Base-by-base conservation (phyloP, 2,329 filamentous ascomycete species). In the Coccinonectria pachysandricola region DNA sequence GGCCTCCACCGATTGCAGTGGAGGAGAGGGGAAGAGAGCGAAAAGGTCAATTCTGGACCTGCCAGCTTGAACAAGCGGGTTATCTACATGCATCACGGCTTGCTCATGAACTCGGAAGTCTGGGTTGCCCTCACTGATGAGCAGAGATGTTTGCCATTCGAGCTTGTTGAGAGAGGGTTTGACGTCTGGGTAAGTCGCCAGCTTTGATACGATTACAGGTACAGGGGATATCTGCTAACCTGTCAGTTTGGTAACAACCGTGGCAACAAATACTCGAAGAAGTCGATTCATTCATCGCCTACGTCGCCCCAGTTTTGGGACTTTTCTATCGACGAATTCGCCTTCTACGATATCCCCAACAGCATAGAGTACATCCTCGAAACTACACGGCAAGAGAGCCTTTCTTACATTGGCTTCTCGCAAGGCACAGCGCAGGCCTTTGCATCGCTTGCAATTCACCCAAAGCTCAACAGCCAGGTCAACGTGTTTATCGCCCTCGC, bases 231-330 rank as follows among this genome's bases (percentile, higher is more conserved):
- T n/a, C n/a, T n/a, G n/a, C 47, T 58, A 27, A 59, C 23, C n/a
- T 14, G 8, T 3, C 7, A 82, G 83, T 67, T 98, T 36, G 91
- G 91, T 26, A 98, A 98, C 55, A 98, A 98, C 49, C 78, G 91
- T 18, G 91, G 91, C 25, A 98, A 98, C 68, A 98, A 98, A 53
- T 98, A 98, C 59, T 94, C 86, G 23, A 98, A 96, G 56, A 98
- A 98, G 59, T 87, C 78, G 3, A 73, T 87, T 26, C 69, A 78
- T 32, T 64, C 66, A 36, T 79, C 84, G 1, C 87, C 91, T 0
- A 79, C 74, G 1, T 79, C 81, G 3, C 61, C 68, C 19, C 66
- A 73, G 9, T 98, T 98, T 54, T 98, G 91, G 91, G 79, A 95
- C 53, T 98, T 98, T 52, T 94, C 85, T 26, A 96, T 98, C 50